Conservation (phyloP, 768 basidiomycete species). For the Holtermanniella nyarrowii region DNA sequence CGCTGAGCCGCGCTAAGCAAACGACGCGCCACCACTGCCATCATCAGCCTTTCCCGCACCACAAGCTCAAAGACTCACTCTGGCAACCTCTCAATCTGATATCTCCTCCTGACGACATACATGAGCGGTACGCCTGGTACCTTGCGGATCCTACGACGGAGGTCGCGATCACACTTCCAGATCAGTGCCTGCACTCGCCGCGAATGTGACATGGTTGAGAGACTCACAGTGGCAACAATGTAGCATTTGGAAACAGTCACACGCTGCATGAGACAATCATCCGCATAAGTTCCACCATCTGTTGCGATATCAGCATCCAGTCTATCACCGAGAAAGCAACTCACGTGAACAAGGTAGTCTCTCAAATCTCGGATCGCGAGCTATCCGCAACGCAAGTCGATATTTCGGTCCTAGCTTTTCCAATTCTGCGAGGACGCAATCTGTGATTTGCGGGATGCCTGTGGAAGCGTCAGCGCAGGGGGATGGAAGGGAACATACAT, state of each 20-base stretch:
- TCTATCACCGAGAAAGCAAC: constrained; percentile 8
- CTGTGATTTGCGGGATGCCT: constrained; percentile 99
- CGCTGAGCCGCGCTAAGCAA: neutral
- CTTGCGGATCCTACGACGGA: constrained; percentile 82
- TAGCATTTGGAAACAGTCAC: constrained; percentile 92
- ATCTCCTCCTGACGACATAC: constrained; percentile 87
- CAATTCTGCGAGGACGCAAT: constrained; percentile 96
- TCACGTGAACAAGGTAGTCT: constrained; percentile 71
- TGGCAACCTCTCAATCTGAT: constrained; percentile 88
- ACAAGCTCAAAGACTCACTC: constrained; percentile 45
- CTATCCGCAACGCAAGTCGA: constrained; percentile 84
- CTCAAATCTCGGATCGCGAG: constrained; percentile 94
- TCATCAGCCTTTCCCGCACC: neutral
- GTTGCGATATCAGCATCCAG: neutral
- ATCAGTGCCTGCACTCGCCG: neutral
- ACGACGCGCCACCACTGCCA: neutral
- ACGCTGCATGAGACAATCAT: constrained; percentile 94
- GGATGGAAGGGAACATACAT: constrained; percentile 50
- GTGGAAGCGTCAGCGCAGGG: neutral
- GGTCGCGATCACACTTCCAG: constrained; percentile 70
- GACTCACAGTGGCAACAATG: constrained; percentile 70
- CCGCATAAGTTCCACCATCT: constrained; percentile 91
- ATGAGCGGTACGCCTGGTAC: constrained; percentile 76
- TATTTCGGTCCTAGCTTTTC: constrained; percentile 96
- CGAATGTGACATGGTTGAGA: neutral